A percentile compares a stretch with the other conserved stretches of the same genome.
These are phyloP conservation scores for Penicillium cataractarum DNA, from an alignment of 495 filamentous ascomycete genomes.

Conservation along the genomic window DNA sequence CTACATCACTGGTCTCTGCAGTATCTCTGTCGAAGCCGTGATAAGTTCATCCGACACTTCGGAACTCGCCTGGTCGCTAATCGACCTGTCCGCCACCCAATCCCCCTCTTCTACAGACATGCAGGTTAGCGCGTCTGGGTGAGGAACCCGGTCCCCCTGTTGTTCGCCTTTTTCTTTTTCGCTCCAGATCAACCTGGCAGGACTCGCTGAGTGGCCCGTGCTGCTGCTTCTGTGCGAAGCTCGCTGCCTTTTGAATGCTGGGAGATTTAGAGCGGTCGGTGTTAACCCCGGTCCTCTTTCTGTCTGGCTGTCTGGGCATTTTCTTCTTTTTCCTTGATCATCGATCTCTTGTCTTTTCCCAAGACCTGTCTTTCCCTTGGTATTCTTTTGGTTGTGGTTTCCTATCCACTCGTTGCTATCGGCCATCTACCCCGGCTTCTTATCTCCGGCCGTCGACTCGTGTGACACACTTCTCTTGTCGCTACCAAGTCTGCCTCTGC, in stretches of 20 bases:
- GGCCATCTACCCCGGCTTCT: neutral
- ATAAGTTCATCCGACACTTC: neutral
- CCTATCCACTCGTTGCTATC: neutral
- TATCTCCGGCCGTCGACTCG: conserved; percentile 2
- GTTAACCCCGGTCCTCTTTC: neutral
- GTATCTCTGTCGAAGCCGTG: neutral
- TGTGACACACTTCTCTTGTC: neutral
- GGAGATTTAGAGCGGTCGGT: neutral
- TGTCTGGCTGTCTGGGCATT: conserved; percentile 7
- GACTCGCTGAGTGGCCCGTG: neutral
- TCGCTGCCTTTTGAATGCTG: neutral
- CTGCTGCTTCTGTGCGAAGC: neutral
- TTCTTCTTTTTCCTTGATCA: neutral
- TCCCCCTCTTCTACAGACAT: neutral
- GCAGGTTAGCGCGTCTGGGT: conserved; percentile 2
- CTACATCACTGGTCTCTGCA: neutral
- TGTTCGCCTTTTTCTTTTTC: neutral
- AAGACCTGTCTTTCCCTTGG: neutral
- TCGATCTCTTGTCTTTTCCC: neutral
- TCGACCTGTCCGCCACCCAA: neutral
- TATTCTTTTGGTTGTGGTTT: neutral
- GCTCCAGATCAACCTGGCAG: neutral
- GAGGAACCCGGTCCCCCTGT: neutral
- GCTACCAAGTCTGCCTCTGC: neutral
- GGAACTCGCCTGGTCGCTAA: conserved; percentile 2